Evolutionary conservation across 768 basidiomycete genomes (phyloP).

Genomic region (Rickenella mellea): DNA sequence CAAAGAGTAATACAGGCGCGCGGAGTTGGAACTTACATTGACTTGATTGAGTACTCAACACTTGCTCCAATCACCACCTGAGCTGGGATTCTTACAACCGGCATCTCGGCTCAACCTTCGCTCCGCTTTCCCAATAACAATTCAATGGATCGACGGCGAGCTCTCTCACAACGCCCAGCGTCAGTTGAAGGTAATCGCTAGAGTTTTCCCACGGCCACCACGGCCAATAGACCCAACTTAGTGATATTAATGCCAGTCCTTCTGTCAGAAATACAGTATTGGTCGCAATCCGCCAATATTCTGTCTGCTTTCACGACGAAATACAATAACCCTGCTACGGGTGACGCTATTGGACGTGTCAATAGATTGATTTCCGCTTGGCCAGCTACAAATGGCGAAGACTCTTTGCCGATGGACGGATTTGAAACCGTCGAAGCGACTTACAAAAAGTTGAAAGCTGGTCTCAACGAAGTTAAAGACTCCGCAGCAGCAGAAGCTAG

Average conservation of each 20-base stretch:
- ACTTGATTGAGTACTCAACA: no score
- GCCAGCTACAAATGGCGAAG: slow-evolving; percentile 58
- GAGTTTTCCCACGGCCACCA: no score
- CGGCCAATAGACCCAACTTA: slow-evolving; percentile 12
- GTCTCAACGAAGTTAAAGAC: slow-evolving; percentile 52
- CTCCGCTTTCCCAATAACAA: no score
- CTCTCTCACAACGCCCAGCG: slow-evolving; percentile 49
- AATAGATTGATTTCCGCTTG: slow-evolving; percentile 64
- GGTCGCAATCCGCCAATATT: slow-evolving; percentile 59
- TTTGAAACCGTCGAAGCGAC: slow-evolving; percentile 52
- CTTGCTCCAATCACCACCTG: no score
- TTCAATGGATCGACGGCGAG: slow-evolving; percentile 60
- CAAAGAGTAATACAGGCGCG: no score
- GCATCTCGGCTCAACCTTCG: slow-evolving; percentile 1
- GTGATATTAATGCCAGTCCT: slow-evolving; percentile 1
- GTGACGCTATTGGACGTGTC: slow-evolving; percentile 59
- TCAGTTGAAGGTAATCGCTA: slow-evolving; percentile 70
- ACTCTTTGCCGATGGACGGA: slow-evolving; percentile 57
- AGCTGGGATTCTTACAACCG: no score
- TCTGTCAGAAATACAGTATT: slow-evolving; percentile 59
- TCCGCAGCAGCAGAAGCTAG: slow-evolving; percentile 53
- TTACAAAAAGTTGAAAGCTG: slow-evolving; percentile 51
- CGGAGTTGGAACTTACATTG: no score
- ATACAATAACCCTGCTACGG: slow-evolving; percentile 37
- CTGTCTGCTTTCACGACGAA: slow-evolving; percentile 45